These are phyloP conservation scores for Lipomyces chichibuensis DNA, from an alignment of 805 yeast species.

Conservation along the genomic window DNA sequence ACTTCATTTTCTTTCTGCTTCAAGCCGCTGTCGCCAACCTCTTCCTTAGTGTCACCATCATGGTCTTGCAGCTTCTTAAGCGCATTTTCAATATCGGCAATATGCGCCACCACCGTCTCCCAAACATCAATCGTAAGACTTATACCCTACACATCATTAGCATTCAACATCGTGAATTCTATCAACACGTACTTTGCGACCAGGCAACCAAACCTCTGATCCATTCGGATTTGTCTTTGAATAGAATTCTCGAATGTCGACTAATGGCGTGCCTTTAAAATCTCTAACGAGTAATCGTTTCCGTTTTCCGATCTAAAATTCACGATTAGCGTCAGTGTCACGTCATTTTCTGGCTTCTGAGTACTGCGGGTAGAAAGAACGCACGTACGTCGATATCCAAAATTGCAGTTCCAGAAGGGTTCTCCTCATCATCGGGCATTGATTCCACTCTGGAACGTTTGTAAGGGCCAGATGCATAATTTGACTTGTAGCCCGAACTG, in stretches of 20 bases:
- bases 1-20: background rate
- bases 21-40: background rate
- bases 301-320: slow-evolving; percentile 55
- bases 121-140: slow-evolving; percentile 40
- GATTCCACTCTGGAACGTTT: background rate
- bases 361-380: background rate
- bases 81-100: slow-evolving; percentile 37
- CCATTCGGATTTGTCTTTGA: slow-evolving; percentile 57
- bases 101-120: slow-evolving; percentile 34
- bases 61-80: slow-evolving; percentile 26
- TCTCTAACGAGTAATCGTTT: slow-evolving; percentile 74
- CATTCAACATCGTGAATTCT: background rate
- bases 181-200: slow-evolving; percentile 60
- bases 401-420: background rate
- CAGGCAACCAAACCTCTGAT: slow-evolving; percentile 55
- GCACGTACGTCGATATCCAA: slow-evolving; percentile 21
- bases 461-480: background rate
- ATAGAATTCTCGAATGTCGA: slow-evolving; percentile 87
- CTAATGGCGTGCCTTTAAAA: slow-evolving; percentile 65
- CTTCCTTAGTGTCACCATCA: slow-evolving; percentile 3
- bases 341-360: background rate
- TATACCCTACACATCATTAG: slow-evolving; percentile 41
- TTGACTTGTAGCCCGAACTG: background rate
- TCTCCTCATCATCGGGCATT: background rate
- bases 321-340: background rate